A percentile compares a stretch with the other conserved stretches of the same genome.
Conservation (phyloP, 306 rosid genomes). For the Quercus aquifolioides region DNA sequence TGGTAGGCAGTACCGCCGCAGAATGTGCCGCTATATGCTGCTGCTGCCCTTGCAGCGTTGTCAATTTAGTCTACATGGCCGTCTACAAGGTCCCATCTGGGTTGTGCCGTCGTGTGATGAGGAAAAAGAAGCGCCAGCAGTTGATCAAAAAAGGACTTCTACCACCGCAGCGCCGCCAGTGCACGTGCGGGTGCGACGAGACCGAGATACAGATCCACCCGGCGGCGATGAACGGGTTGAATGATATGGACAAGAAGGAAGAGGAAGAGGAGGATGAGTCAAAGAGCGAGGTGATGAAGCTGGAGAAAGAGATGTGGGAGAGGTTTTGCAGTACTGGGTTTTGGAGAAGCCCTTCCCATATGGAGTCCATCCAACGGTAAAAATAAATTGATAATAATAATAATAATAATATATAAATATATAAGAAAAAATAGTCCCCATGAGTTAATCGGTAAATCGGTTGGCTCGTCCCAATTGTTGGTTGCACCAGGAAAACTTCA, state of each 20-base stretch:
- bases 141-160: constrained; percentile 20
- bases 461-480: too few species aligned
- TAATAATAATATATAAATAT: too few species aligned
- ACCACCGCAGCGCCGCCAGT: constrained; percentile 12
- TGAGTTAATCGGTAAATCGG: too few species aligned
- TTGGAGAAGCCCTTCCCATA: constrained; percentile 86
- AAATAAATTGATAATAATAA: too few species aligned
- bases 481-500: too few species aligned
- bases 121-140: constrained; percentile 21
- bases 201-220: constrained; percentile 31
- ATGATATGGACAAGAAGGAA: not conserved
- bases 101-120: constrained; percentile 43
- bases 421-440: too few species aligned
- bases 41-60: constrained; percentile 55
- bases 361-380: constrained; percentile 28
- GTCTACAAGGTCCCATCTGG: constrained; percentile 75
- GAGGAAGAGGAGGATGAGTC: constrained; percentile 5
- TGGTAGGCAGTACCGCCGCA: constrained; percentile 73
- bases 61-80: constrained; percentile 49
- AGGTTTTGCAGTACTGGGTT: constrained; percentile 62
- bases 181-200: constrained; percentile 37
- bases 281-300: constrained; percentile 34
- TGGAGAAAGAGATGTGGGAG: constrained; percentile 95
- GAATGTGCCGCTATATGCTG: constrained; percentile 87
- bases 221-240: not conserved